Evolutionary conservation across 2,329 filamentous ascomycete genomes (phyloP), one percentile per base, ranked within the genome.

Genomic region (Ophiocordyceps robertsii): DNA sequence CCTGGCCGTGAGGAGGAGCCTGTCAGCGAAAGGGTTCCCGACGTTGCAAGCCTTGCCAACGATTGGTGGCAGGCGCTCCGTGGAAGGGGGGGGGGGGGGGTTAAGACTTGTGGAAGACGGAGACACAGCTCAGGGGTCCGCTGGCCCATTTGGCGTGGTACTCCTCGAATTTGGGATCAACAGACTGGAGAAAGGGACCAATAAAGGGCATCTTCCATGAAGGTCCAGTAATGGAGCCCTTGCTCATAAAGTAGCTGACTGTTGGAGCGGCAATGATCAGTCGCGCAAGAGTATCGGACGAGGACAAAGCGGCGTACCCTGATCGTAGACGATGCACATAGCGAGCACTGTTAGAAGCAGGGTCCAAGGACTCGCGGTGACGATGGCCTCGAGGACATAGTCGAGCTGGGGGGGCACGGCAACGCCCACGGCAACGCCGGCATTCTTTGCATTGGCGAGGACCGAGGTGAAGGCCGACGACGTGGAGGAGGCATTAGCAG

Each of bases 81-180:
- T n/a, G n/a, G n/a, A n/a, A n/a, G n/a, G 3, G 5, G 29, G 16
- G 16, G 14, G n/a, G 1, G 17, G 13, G 29, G 13, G 14, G 27
- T 6, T 17, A 79, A 53, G 76, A 94, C 87, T 96, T 98, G 78
- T 98, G 92, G 70, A 98, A 98, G 56, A 98, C 88, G 3, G 89
- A 95, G 47, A 98, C 92, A 59, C 92, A 98, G 72, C 89, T 95
- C 53, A 98, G 72, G 39, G 85, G 82, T 38, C 85, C 92, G 57
- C 87, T 94, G 54, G 74, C 64, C 92, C 92, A 98, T 72, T 96
- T 95, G 47, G 74, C 81, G 61, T 89, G 75, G 68, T 98, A 98
- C 56, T 89, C 77, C 47, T 82, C 79, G 61, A 95, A 96, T 57
- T 90, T 86, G 44, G 92, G 92, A 62, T 94, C 81, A 54, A 96